Evolutionary conservation across 352 stramenopile species (phyloP).

Genomic region (Globisporangium alternatum): DNA sequence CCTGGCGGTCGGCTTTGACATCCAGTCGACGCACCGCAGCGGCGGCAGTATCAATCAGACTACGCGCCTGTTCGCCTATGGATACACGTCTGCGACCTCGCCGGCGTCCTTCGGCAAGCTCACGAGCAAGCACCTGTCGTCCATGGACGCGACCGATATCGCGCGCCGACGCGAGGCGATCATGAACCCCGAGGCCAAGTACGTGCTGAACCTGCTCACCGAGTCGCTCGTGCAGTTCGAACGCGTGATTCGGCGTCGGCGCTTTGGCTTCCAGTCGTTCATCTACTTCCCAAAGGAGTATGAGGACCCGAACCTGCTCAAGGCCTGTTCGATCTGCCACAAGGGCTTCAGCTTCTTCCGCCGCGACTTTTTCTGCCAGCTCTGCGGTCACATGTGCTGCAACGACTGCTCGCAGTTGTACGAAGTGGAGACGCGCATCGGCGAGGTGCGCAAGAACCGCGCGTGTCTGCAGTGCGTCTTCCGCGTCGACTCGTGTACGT

Average conservation of each 20-base stretch:
- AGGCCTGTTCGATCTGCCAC: conserved; percentile 43
- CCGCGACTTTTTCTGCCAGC: conserved; percentile 49
- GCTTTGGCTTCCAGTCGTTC: conserved; percentile 69
- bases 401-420: conserved; percentile 40
- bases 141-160: conserved; percentile 29
- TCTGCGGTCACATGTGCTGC: conserved; percentile 47
- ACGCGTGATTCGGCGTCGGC: conserved; percentile 51
- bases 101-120: conserved; percentile 30
- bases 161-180: conserved; percentile 27
- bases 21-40: conserved; percentile 29
- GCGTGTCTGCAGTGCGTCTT: conserved; percentile 42
- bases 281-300: conserved; percentile 53
- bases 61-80: conserved; percentile 41
- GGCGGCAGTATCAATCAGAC: conserved; percentile 33
- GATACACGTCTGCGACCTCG: conserved; percentile 38
- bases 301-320: conserved; percentile 23
- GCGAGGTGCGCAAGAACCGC: conserved; percentile 39
- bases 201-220: conserved; percentile 42
- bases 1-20: conserved; percentile 48
- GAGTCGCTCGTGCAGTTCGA: conserved; percentile 53
- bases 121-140: conserved; percentile 19
- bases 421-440: conserved; percentile 38
- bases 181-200: conserved; percentile 47
- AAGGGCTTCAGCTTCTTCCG: conserved; percentile 46
- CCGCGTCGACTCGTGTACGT: conserved; percentile 41